These are phyloP conservation scores for Globisporangium nodosum DNA, from an alignment of 352 stramenopile genomes.

Conservation along the genomic window DNA sequence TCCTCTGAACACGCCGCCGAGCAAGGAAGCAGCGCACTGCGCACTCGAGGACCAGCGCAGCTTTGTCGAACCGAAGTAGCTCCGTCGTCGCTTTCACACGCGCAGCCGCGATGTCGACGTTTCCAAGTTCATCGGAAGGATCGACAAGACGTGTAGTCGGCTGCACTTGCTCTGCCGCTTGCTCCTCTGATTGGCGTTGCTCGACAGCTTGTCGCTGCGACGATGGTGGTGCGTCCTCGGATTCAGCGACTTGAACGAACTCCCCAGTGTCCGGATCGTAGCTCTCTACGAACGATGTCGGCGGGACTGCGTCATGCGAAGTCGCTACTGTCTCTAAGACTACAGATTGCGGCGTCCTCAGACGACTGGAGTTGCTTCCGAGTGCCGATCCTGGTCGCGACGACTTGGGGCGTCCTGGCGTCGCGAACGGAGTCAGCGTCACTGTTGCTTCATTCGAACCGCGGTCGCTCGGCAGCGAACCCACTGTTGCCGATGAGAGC, in stretches of 20 bases:
- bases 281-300: conserved; percentile 6
- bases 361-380: not conserved
- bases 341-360: not conserved
- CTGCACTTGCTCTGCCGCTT: not conserved
- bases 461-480: not conserved
- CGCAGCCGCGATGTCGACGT: not conserved
- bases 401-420: not conserved
- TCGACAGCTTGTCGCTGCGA: not conserved
- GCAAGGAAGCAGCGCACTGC: conserved; percentile 19
- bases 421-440: not conserved
- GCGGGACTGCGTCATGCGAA: not conserved
- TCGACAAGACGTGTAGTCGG: not conserved
- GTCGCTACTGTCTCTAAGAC: not conserved
- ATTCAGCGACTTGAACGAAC: conserved; percentile 2
- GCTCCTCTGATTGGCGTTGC: not conserved
- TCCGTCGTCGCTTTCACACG: not conserved
- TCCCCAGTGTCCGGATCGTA: conserved; percentile 8
- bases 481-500: no score
- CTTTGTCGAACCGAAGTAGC: conserved; percentile 6
- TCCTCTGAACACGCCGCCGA: conserved; percentile 19
- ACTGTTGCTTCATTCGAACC: conserved; percentile 1
- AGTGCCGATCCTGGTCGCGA: conserved; percentile 4
- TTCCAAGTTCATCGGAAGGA: not conserved
- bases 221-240: no score
- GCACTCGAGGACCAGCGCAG: conserved; percentile 35